Base-by-base conservation (phyloP, 306 rosid genomes). In the Fagus sylvatica region DNA sequence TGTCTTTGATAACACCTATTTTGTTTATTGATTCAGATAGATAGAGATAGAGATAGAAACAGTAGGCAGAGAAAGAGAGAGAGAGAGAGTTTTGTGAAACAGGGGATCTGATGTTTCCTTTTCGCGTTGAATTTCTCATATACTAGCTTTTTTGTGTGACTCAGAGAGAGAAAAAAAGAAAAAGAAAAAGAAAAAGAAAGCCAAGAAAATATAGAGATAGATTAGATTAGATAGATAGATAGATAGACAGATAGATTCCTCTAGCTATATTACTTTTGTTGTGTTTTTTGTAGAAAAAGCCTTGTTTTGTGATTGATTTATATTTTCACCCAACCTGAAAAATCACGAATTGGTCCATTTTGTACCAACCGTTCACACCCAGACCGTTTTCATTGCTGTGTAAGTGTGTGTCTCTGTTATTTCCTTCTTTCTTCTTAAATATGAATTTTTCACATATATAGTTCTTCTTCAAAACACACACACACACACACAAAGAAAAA, bases 301-400 rank as follows among this genome's bases (percentile, higher is more conserved):
- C 79, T 46, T 72, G 73, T 67, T 82, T 74, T 22, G 28, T 88
- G 76, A 19, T 19, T 40, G 76, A 79, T 64, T 56, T 62, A 76
- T 83, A 82, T 84, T 78, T 78, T 74, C 37, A 72, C 49, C 15
- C 17, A n/a, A 7, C 49, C 83, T 80, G 82, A 85, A 87, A 22
- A 90, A 87, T 86, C 71, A 81, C 81, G 75, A 83, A 51, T 82
- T 90, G 90, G 97, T 89, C 92, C 71, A 88, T 88, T 82, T 81
- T 79, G 79, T 80, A 70, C 87, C 78, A 84, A 88, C 85, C 72
- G 40, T 51, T 64, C 1, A 61, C 78, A 19, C 69, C 49, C 74
- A 79, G 80, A 69, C 79, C 79, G 41, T 80, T 83, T 81, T 78
- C 60, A 34, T 86, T 86, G 68, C 67, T 5, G 16, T 40, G 16